Conservation (phyloP, 1,139 yeast genomes). For the Lodderomyces theae region DNA sequence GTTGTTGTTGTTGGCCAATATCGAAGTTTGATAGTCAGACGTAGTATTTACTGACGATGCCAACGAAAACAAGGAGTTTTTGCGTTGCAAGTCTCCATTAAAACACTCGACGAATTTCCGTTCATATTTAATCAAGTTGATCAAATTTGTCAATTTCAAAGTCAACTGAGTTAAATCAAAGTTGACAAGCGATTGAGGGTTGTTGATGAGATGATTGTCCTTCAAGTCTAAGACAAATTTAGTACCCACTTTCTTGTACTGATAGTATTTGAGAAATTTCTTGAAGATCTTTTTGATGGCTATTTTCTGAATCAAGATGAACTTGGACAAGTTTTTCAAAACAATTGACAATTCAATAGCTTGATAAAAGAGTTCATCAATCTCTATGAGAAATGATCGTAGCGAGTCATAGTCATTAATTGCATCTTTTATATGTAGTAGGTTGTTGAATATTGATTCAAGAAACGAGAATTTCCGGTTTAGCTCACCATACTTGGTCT, state of each 20-base stretch:
- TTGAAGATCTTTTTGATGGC: conserved; percentile 80
- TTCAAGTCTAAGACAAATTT: conserved; percentile 39
- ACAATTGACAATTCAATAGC: conserved; percentile 53
- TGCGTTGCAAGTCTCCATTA: conserved; percentile 8
- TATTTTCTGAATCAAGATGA: conserved; percentile 73
- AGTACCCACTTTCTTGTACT: conserved; percentile 32
- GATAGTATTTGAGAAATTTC: conserved; percentile 67
- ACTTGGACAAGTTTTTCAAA: conserved; percentile 69
- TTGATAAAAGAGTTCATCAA: conserved; percentile 34
- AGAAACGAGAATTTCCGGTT: conserved; percentile 27
- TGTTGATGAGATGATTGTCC: conserved; percentile 32
- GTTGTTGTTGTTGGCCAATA: conserved; percentile 5
- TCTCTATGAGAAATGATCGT: conserved; percentile 16
- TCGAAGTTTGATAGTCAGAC: conserved; percentile 15
- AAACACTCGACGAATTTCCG: conserved; percentile 8
- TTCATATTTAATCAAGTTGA: conserved; percentile 22
- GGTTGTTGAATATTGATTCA: conserved; percentile 16
- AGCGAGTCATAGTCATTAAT: conserved; percentile 10
- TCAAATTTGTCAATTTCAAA: conserved; percentile 51
- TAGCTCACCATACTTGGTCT: conserved; percentile 66
- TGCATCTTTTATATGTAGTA: not conserved
- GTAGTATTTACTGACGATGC: conserved; percentile 13
- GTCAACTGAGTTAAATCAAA: conserved; percentile 66
- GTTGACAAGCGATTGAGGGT: conserved; percentile 56
- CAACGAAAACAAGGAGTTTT: conserved; percentile 15